Evolutionary conservation across 441 rosid genomes (phyloP), one percentile per base, ranked within the genome.

Genomic region (Isatis lusitanica): DNA sequence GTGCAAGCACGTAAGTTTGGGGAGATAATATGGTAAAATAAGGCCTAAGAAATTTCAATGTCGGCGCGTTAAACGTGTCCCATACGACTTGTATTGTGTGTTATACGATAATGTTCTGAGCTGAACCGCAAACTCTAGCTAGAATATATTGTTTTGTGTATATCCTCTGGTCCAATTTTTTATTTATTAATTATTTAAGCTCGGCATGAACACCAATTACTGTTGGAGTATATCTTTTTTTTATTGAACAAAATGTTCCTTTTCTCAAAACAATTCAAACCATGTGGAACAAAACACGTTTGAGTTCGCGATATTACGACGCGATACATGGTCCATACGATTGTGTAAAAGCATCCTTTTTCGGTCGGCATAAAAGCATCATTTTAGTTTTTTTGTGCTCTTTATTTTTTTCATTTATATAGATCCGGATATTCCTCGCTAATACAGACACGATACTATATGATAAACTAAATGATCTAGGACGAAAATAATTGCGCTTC

Each of bases 1-100:
- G 79, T 75, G 66, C 16, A 57, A 57, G 47, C 75, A 76, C 75
- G 79, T 57, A 30, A 76, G 71, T 64, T 70, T 39, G 55, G 75
- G 63, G 40, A 68, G 56, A 56, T 52, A 38, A 53, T 70, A 39
- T 10, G 71, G 75, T 64, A 57, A 69, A 52, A 70, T 15, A 44
- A 64, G 30, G 6, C 75, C 61, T 57, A 57, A 39, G 17, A 64
- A 51, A 47, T 0, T 76, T 47, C 42, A 64, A 57, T 63, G 67
- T 57, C 61, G 67, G 79, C 24, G 61, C 5, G 24, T 53, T 38
- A 18, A 39, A 70, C 67, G 75, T 76, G 79, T 64, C 12, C 71
- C 40, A 7, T 63, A 76, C 75, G 79, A 70, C 75, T 64, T 30
- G 15, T 47, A 8, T 70, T 64, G 26, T 64, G 75, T 63, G 79